Conservation (phyloP, 495 filamentous ascomycete species). For the Aspergillus leporis region DNA sequence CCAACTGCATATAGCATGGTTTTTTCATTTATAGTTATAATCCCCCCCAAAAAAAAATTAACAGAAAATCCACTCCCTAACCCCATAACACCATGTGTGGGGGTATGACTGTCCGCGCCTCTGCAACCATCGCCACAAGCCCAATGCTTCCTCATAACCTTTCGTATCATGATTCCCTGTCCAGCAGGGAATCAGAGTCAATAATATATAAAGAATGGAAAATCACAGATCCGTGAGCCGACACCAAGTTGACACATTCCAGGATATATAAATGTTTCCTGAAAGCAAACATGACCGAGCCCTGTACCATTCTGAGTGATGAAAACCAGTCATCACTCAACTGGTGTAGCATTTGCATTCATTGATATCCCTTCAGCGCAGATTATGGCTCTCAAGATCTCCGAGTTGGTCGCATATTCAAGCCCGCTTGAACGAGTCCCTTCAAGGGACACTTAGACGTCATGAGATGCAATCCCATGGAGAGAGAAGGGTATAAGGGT, state of each 20-base stretch:
- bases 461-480: slow-evolving; percentile 21
- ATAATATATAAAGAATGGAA: slow-evolving; percentile 16
- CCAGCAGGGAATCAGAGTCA: slow-evolving; percentile 13
- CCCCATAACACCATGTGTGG: background rate
- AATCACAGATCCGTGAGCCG: slow-evolving; percentile 10
- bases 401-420: slow-evolving; percentile 18
- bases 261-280: background rate
- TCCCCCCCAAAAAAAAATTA: background rate
- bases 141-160: slow-evolving; percentile 14
- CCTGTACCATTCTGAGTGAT: background rate
- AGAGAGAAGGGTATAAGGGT: slow-evolving; percentile 7
- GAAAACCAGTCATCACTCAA: background rate
- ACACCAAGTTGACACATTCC: slow-evolving; percentile 2
- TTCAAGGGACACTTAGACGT: slow-evolving; percentile 19
- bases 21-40: background rate
- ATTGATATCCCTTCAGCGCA: background rate
- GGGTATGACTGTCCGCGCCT: slow-evolving; percentile 9
- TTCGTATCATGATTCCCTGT: slow-evolving; percentile 9
- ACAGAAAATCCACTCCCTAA: background rate
- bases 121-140: slow-evolving; percentile 16
- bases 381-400: slow-evolving; percentile 5
- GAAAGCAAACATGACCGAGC: slow-evolving; percentile 1
- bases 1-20: background rate
- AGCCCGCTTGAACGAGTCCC: slow-evolving; percentile 23
- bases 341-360: background rate